phyloP scores from a whole-genome alignment of 73 alveolate genomes.

The Tetrahymena elliotti region DNA sequence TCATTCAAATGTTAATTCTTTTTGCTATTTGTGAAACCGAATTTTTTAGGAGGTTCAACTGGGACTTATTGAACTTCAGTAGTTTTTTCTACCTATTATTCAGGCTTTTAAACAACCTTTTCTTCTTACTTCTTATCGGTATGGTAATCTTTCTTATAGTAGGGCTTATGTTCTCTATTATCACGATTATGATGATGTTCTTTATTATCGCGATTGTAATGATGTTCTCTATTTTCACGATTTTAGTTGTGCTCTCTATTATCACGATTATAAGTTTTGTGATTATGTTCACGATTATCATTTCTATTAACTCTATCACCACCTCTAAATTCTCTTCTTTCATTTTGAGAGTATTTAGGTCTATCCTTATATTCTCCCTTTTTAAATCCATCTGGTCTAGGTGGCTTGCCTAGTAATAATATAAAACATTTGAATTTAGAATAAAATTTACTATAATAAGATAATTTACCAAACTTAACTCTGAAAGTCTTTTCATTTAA shows the following conservation, averaged over 20 bases:
- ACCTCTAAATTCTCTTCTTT: neutral
- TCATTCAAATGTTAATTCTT: neutral
- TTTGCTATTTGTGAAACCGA: neutral
- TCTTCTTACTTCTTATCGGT: neutral
- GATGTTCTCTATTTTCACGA: neutral
- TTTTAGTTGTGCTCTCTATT: neutral
- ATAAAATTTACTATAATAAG: neutral
- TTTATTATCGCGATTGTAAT: neutral
- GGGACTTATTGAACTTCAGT: neutral
- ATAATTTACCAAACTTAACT: neutral
- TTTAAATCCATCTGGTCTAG: neutral
- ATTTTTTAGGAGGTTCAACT: neutral
- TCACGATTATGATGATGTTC: neutral
- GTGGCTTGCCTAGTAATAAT: neutral
- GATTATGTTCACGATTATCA: neutral
- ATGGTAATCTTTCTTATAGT: neutral
- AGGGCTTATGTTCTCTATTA: neutral
- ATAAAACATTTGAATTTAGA: neutral
- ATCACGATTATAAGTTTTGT: neutral
- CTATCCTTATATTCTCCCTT: neutral
- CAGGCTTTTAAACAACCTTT: neutral
- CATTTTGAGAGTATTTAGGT: neutral
- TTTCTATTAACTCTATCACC: neutral
- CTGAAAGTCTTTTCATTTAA: neutral
- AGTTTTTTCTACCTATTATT: neutral